Base-by-base conservation (phyloP, 164 flowering plant genomes). In the Nymphaea colorata region DNA sequence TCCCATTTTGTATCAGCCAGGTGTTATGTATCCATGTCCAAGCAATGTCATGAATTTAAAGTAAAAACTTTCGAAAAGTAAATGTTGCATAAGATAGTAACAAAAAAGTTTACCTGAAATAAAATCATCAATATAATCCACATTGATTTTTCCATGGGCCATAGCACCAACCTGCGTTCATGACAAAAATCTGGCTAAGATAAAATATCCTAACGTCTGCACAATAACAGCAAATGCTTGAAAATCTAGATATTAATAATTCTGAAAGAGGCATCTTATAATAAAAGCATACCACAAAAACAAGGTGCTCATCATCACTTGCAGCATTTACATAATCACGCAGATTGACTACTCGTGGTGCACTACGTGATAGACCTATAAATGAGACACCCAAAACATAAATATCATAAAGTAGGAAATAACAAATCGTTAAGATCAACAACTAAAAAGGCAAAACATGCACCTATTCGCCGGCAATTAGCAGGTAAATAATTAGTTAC, bases 311-410 rank as follows among this genome's bases (percentile, higher is more conserved):
- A 61, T 90, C 88, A 68, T 81, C 76, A 10, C 62, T 71, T 66
- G 76, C 75, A 42, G 79, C 64, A 66, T 73, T 70, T 66, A 90
- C 80, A 73, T 90, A 85, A 62, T 87, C 77, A 43, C 65, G 65
- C 63, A 88, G 73, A 4, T 79, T 70, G 64, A 90, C 87, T 76
- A 83, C 66, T 67, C 87, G 90, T 41, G 83, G 79, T 44, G 96
- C 86, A 76, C 99, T 94, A 64, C 77, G 73, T 6, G 99, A 94
- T 67, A 94, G 77, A 10, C 98, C 98, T 94, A 85, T 45, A 16
- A 67, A 61, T 8, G 59, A 55, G 59, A 61, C 4, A 17, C n/a
- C 25, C 11, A 4, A 2, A 8, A 61, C n/a, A 0, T 61, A 17
- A 41, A 61, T 10, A 61, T 11, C 11, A 17, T 61, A 61, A 61